Percentiles rank a stretch among this genome's conserved stretches.
Evolutionary conservation across 768 basidiomycete species (phyloP).

Genomic region (Leccinum imitatum): DNA sequence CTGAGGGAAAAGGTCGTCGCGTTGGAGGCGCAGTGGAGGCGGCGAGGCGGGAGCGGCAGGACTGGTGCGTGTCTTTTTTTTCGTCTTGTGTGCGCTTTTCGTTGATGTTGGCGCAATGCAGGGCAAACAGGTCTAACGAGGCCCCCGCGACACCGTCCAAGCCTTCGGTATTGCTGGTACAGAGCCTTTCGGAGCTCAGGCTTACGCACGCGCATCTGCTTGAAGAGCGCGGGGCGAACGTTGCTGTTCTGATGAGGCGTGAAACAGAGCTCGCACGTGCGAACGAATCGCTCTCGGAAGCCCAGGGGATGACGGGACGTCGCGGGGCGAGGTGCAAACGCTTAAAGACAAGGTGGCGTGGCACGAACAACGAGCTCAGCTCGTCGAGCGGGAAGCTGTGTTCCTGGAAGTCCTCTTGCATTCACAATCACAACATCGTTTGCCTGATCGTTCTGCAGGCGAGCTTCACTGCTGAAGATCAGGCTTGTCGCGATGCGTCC

Average conservation of each 20-base stretch:
- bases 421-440: background rate
- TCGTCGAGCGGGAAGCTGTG: slow-evolving; percentile 59
- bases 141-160: slow-evolving; percentile 38
- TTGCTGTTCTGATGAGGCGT: slow-evolving; percentile 52
- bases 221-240: slow-evolving; percentile 62
- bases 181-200: slow-evolving; percentile 55
- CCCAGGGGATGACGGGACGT: slow-evolving; percentile 31
- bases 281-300: slow-evolving; percentile 38
- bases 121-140: slow-evolving; percentile 39
- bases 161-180: slow-evolving; percentile 42
- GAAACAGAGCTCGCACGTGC: slow-evolving; percentile 50
- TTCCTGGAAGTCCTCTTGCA: slow-evolving; percentile 63
- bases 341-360: slow-evolving; percentile 41
- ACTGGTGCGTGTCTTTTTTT: slow-evolving; percentile 42
- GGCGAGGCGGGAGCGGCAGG: slow-evolving; percentile 52
- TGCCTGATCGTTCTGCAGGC: slow-evolving; percentile 38
- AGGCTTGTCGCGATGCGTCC: slow-evolving; percentile 32
- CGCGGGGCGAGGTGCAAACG: slow-evolving; percentile 38
- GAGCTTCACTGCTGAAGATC: slow-evolving; percentile 62
- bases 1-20: slow-evolving; percentile 53
- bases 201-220: slow-evolving; percentile 61
- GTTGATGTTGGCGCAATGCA: slow-evolving; percentile 13
- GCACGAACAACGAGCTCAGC: slow-evolving; percentile 37
- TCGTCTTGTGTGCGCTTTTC: no score
- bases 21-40: slow-evolving; percentile 69